A percentile compares a stretch with the other conserved stretches of the same genome.
Conservation (phyloP, 148 eudicot species). For the Amaranthus hypochondriacus region DNA sequence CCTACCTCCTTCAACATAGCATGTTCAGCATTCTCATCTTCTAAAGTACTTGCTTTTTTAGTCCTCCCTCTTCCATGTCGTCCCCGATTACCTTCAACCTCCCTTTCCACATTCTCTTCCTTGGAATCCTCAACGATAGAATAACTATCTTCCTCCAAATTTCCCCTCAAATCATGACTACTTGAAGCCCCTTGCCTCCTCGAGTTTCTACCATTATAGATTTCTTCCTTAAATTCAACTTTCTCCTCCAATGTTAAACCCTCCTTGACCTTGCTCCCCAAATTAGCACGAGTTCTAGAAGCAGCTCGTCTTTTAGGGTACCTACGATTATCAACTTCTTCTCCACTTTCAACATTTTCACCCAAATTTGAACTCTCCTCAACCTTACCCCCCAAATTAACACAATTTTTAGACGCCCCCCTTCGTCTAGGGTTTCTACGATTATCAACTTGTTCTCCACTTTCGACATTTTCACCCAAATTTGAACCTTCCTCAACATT, state of each 20-base stretch:
- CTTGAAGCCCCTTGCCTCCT: slow-evolving; percentile 9
- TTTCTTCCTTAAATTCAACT: slow-evolving; percentile 15
- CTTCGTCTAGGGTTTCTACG: slow-evolving; percentile 24
- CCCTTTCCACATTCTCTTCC: slow-evolving; percentile 16
- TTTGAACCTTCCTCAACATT: slow-evolving; percentile 69
- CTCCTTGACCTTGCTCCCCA: slow-evolving; percentile 47
- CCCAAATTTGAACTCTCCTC: slow-evolving; percentile 20
- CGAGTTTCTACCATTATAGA: slow-evolving; percentile 22
- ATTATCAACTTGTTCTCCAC: slow-evolving; percentile 10
- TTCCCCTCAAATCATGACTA: background rate
- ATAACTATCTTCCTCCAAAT: slow-evolving; percentile 15
- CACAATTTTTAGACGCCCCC: background rate
- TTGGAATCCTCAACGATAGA: background rate
- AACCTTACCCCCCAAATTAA: slow-evolving; percentile 5
- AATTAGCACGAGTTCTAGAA: background rate
- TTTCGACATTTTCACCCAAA: slow-evolving; percentile 26
- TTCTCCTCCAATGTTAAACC: slow-evolving; percentile 38
- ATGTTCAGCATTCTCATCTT: background rate
- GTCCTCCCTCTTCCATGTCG: slow-evolving; percentile 21
- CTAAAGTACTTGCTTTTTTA: slow-evolving; percentile 1
- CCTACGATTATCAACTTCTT: background rate
- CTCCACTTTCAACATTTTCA: slow-evolving; percentile 13
- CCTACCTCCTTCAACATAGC: slow-evolving; percentile 16
- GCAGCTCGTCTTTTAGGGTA: background rate
- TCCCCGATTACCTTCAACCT: slow-evolving; percentile 15